Percentiles rank a stretch among this genome's conserved stretches.
Evolutionary conservation across 2,329 filamentous ascomycete species (phyloP).

Genomic region (Podosphaera aphanis): DNA sequence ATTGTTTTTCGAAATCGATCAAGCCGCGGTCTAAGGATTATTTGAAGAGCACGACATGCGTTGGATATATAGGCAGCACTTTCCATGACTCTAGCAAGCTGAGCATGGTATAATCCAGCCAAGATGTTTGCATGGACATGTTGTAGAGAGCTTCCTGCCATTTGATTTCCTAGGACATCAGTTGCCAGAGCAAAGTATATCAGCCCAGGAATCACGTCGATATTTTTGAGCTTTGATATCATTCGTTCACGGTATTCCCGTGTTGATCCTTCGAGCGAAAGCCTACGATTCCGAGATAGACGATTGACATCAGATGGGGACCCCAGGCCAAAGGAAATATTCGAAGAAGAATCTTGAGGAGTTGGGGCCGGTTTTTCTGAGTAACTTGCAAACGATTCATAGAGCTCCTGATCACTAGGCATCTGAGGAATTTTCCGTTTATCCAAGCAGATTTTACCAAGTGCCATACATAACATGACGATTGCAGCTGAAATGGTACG

Average conservation of each 20-base stretch:
- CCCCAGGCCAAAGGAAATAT: slow-evolving; percentile 21
- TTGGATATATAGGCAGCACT: slow-evolving; percentile 43
- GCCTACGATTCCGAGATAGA: slow-evolving; percentile 21
- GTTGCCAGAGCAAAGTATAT: slow-evolving; percentile 74
- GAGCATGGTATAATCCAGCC: slow-evolving; percentile 70
- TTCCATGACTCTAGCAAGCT: slow-evolving; percentile 66
- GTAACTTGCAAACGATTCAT: slow-evolving; percentile 2
- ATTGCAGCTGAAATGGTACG: slow-evolving; percentile 60
- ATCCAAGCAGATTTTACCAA: slow-evolving; percentile 58
- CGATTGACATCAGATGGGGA: slow-evolving; percentile 29
- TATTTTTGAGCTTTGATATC: slow-evolving; percentile 27
- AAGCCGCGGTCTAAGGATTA: slow-evolving; percentile 45
- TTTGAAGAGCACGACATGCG: slow-evolving; percentile 35
- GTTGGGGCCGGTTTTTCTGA: slow-evolving; percentile 10
- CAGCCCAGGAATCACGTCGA: slow-evolving; percentile 70
- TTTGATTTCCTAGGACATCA: slow-evolving; percentile 63
- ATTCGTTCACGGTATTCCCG: slow-evolving; percentile 7
- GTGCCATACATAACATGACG: slow-evolving; percentile 57
- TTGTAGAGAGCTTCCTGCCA: slow-evolving; percentile 58
- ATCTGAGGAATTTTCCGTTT: slow-evolving; percentile 32
- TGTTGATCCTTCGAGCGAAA: slow-evolving; percentile 23
- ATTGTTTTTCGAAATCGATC: slow-evolving; percentile 18
- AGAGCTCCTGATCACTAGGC: slow-evolving; percentile 19
- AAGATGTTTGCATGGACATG: slow-evolving; percentile 71
- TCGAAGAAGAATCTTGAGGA: slow-evolving; percentile 25